A percentile compares a stretch with the other conserved stretches of the same genome.
phyloP scores from a whole-genome alignment of 352 stramenopile species.

The Aphanomyces cochlioides region DNA sequence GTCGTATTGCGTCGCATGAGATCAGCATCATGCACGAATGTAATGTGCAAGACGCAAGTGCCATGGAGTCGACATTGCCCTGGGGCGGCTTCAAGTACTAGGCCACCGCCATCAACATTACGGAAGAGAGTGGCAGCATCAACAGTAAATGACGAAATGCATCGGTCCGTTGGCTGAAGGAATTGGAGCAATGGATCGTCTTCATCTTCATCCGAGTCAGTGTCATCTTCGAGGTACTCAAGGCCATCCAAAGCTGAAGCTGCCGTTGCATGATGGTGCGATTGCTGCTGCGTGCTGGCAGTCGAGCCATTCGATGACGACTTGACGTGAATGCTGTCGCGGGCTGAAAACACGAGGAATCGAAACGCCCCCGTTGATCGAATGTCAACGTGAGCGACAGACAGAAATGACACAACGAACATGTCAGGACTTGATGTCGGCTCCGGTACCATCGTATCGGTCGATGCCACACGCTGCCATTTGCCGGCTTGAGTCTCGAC shows the following conservation, averaged over 20 bases:
- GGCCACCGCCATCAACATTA: not conserved
- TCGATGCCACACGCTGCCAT: not conserved
- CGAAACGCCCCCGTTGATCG: slow-evolving; percentile 31
- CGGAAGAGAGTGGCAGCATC: not conserved
- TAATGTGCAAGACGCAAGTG: not conserved
- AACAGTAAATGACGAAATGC: slow-evolving; percentile 4
- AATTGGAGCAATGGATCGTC: slow-evolving; percentile 13
- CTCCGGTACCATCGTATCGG: not conserved
- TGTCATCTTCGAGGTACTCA: slow-evolving; percentile 21
- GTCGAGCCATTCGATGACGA: not conserved
- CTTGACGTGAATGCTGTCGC: not conserved
- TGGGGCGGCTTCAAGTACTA: not conserved
- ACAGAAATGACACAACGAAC: slow-evolving; percentile 7
- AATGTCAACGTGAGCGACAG: slow-evolving; percentile 21
- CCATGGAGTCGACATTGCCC: not conserved
- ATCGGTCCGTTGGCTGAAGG: slow-evolving; percentile 8
- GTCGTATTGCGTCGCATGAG: slow-evolving; percentile 1
- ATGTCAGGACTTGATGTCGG: not conserved
- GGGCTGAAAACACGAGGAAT: slow-evolving; percentile 4
- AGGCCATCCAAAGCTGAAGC: slow-evolving; percentile 1
- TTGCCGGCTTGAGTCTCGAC: not conserved
- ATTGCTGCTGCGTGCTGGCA: not conserved
- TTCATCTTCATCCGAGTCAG: slow-evolving; percentile 1
- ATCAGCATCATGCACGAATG: slow-evolving; percentile 6
- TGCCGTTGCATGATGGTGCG: not conserved